Evolutionary conservation across 352 stramenopile genomes (phyloP), one percentile per base, ranked within the genome.

Genomic region (Blastocystis sp.): DNA sequence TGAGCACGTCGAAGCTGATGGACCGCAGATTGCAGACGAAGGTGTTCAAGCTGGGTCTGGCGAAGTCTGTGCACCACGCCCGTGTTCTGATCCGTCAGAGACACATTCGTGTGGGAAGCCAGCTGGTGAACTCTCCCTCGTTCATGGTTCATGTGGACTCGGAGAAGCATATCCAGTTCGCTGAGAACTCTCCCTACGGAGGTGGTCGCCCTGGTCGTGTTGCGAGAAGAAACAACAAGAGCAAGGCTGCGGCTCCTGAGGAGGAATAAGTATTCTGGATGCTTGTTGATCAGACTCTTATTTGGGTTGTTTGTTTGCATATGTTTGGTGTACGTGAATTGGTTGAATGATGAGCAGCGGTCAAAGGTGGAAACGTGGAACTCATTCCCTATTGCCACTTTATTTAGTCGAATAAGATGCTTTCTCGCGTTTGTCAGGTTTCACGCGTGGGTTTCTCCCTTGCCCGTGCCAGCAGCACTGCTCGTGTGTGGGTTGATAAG

Each of bases 401-500:
- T 29, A 36, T 16, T 24, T 34, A 21, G 44, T 36, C 3, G 29
- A 4, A 16, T 6, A 67, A 16, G 14, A 73, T 73, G 61, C 61
- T 73, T 73, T 73, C 61, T 46, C 36, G 61, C 29, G 61, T 73
- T 51, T 73, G n/a, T 46, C 29, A 49, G 8, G 61, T 73, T 24
- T 73, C 61, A 7, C 61, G 61, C n/a, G 36, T 73, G 8, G 61
- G 61, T 46, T 73, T 73, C 21, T 73, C 61, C n/a, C 32, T 73
- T 73, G 61, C 61, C 46, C 61, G 61, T 24, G 69, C 69, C 42
- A 81, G 69, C 69, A 81, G 69, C n/a, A 97, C 92, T 40, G 96
- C 96, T 87, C 97, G 97, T 86, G 96, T 99, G 57, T 99, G 96
- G 96, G 93, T 99, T 79, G 95, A 99, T 91, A 98, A 98, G 91